Conservation (phyloP, 2,329 filamentous ascomycete species). For the Monilinia fructicola region DNA sequence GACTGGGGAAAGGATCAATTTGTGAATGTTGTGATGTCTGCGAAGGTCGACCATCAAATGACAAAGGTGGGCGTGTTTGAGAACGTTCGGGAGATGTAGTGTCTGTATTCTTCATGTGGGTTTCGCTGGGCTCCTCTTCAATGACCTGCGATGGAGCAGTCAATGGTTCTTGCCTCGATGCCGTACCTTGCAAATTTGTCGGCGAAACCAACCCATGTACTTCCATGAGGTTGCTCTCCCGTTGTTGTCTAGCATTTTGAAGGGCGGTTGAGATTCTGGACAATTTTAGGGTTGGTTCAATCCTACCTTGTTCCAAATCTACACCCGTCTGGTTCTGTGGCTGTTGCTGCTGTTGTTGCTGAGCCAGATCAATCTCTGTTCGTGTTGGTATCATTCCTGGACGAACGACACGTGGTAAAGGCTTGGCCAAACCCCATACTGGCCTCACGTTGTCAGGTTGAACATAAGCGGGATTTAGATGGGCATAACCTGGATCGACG, state of each 20-base stretch:
- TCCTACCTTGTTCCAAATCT: constrained; percentile 46
- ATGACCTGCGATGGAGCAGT: constrained; percentile 26
- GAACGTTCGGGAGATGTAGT: neutral
- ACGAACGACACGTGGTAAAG: constrained; percentile 53
- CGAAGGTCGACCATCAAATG: constrained; percentile 10
- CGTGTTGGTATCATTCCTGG: constrained; percentile 52
- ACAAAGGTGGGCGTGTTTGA: constrained; percentile 10
- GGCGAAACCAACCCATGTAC: constrained; percentile 22
- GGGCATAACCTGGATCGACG: constrained; percentile 54
- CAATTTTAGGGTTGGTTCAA: constrained; percentile 39
- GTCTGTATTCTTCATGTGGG: neutral
- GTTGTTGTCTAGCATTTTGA: constrained; percentile 30
- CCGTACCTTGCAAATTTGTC: constrained; percentile 11
- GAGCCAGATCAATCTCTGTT: constrained; percentile 43
- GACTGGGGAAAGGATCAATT: constrained; percentile 21
- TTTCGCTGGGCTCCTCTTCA: constrained; percentile 23
- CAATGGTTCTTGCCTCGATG: constrained; percentile 18
- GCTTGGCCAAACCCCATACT: constrained; percentile 55
- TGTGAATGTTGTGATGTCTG: constrained; percentile 1
- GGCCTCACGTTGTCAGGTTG: constrained; percentile 50
- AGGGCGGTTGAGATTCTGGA: constrained; percentile 31
- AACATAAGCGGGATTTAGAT: constrained; percentile 55
- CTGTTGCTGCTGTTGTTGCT: constrained; percentile 34
- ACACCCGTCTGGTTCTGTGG: constrained; percentile 43
- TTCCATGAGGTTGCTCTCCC: constrained; percentile 30